A percentile compares a stretch with the other conserved stretches of the same genome.
phyloP scores from a whole-genome alignment of 2,329 filamentous ascomycete species.

The Apiospora saccharicola region DNA sequence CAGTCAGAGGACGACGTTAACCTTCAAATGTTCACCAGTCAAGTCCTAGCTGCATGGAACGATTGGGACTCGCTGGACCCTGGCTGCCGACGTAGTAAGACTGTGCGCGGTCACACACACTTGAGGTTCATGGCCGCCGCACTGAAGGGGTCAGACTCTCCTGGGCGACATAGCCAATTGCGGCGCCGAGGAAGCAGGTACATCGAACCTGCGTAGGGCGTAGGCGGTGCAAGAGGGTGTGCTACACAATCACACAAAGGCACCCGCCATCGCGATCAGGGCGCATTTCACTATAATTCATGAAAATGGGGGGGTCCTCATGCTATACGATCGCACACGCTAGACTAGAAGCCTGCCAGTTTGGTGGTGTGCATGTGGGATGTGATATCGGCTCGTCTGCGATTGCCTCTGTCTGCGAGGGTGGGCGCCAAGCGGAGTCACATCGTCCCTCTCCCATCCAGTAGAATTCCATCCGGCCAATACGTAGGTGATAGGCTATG shows the following conservation, averaged over 20 bases:
- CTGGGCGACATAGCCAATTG: not conserved
- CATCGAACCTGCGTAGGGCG: conserved; percentile 23
- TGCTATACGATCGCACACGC: conserved; percentile 6
- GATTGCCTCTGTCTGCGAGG: conserved; percentile 3
- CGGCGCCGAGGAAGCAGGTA: conserved; percentile 21
- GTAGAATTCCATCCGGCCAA: conserved; percentile 15
- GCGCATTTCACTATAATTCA: not conserved
- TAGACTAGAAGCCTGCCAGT: not conserved
- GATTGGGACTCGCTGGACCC: conserved; percentile 10
- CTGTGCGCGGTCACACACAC: conserved; percentile 3
- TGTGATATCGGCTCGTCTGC: conserved; percentile 11
- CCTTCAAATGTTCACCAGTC: not conserved
- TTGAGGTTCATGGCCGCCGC: not conserved
- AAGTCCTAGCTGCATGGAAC: conserved; percentile 21
- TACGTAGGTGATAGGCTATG: not conserved
- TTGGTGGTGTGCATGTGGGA: not conserved
- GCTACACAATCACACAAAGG: conserved; percentile 15
- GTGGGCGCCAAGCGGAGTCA: conserved; percentile 20
- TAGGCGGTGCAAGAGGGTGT: conserved; percentile 19
- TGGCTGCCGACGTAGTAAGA: conserved; percentile 17
- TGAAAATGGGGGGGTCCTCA: not conserved
- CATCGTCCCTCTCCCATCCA: conserved; percentile 1
- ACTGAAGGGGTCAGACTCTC: not conserved
- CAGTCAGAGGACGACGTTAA: conserved; percentile 1
- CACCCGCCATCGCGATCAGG: conserved; percentile 20